These are phyloP conservation scores for Apium graveolens DNA, from an alignment of 129 eudicot species.

Conservation along the genomic window DNA sequence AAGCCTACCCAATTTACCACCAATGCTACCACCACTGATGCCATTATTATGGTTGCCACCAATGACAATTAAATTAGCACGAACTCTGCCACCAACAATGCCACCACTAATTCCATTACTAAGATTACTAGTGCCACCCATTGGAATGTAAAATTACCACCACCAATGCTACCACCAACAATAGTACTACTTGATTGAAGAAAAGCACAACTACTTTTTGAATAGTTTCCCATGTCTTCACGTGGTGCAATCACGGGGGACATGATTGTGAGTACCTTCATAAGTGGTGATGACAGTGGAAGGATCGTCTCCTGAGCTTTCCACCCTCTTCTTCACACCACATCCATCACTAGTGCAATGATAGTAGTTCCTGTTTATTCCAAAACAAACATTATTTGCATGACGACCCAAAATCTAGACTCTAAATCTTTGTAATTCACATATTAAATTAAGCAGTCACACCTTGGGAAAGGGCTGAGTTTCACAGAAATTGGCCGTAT, in stretches of 20 bases:
- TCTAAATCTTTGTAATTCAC: background rate
- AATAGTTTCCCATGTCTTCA: no score
- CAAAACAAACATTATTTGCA: background rate
- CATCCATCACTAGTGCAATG: conserved; percentile 82
- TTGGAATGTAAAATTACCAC: no score
- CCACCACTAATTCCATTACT: background rate
- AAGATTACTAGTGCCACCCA: background rate
- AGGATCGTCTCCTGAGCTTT: conserved; percentile 73
- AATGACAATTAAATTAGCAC: no score
- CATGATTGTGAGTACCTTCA: conserved; percentile 88
- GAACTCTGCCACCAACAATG: conserved; percentile 15
- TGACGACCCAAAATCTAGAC: no score
- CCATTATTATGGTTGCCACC: no score
- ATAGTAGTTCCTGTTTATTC: conserved; percentile 63
- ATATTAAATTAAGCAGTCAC: background rate
- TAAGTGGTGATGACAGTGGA: conserved; percentile 80
- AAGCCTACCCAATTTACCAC: no score
- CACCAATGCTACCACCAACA: background rate
- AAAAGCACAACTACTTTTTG: conserved; percentile 28
- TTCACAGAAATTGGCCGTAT: conserved; percentile 97
- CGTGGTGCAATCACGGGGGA: no score
- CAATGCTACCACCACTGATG: no score
- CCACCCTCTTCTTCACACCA: conserved; percentile 90
- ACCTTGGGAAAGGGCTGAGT: conserved; percentile 97
- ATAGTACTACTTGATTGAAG: no score